Base-by-base conservation (phyloP, 208 protist genomes). In the Trypanosomatidae sp. region DNA sequence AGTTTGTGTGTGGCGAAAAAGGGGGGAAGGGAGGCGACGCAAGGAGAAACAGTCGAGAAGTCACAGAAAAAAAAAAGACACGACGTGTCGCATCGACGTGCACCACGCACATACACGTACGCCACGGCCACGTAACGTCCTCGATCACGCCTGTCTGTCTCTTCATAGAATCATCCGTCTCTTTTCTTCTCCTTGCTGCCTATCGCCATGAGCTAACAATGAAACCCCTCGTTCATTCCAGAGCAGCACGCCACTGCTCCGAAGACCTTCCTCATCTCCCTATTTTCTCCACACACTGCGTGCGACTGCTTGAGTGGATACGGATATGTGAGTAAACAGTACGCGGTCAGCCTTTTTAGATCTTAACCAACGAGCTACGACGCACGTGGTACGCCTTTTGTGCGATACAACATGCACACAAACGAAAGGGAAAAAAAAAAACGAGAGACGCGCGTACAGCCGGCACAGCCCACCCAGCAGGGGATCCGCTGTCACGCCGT, bases 301-400 rank as follows among this genome's bases (percentile, higher is more conserved):
- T 15, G 5, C 25, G 33, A 62, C n/a, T 10, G 33, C 17, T 19
- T 62, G 58, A 41, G 33, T 41, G 33, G 13, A 28, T 28, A 25
- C 58, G 25, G 52, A n/a, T 56, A 28, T 56, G 52, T 56, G n/a
- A 25, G 55, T 36, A 30, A 10, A 15, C 9, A 30, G 7, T 60
- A 60, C 55, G 28, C 9, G 9, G 13, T 39, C 33, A 25, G 19
- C 58, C 39, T 13, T 3, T 44, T 65, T 65, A 25, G 53, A 25
- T 30, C n/a, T 65, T 30, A 67, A 66, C 55, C 36, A 66, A 59
- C 30, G 28, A 55, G 19, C 43, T 22, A 74, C 41, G 30, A 44
- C 66, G n/a, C 4, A 9, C 66, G 58, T n/a, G 49, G 66, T 28
- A 28, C 22, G 9, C 28, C 50, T 47, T 30, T 10, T 13, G 9